Evolutionary conservation across 495 filamentous ascomycete genomes (phyloP).

Genomic region (Tricharina praecox): DNA sequence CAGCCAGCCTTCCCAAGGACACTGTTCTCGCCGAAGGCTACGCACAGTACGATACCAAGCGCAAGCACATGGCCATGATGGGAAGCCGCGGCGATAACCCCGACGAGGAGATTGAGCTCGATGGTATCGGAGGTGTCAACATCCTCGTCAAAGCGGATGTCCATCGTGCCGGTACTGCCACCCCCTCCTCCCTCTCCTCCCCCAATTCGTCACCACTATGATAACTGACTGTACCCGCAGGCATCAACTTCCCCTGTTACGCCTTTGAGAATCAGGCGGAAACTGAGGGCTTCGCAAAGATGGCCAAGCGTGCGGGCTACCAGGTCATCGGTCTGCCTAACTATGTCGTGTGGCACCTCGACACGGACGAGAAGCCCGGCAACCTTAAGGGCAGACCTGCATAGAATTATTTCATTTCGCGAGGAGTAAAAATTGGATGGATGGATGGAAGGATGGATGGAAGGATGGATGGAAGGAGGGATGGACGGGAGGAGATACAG

Average conservation of each 20-base stretch:
- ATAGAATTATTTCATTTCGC: too few relatives aligned
- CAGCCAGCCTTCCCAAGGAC: slow-evolving; percentile 55
- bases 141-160: slow-evolving; percentile 96
- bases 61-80: slow-evolving; percentile 69
- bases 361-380: slow-evolving; percentile 92
- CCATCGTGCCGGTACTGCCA: slow-evolving; percentile 62
- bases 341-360: slow-evolving; percentile 97
- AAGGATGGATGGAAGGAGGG: background rate
- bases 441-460: too few relatives aligned
- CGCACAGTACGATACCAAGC: slow-evolving; percentile 76
- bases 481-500: background rate
- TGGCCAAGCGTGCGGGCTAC: slow-evolving; percentile 95
- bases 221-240: slow-evolving; percentile 35
- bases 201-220: background rate
- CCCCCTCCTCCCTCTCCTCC: background rate
- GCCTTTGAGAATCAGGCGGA: slow-evolving; percentile 98
- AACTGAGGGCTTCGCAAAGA: slow-evolving; percentile 94
- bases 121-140: slow-evolving; percentile 93
- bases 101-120: slow-evolving; percentile 75
- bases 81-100: slow-evolving; percentile 85
- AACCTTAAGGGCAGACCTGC: slow-evolving; percentile 36
- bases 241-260: slow-evolving; percentile 94
- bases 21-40: slow-evolving; percentile 82
- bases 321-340: slow-evolving; percentile 84
- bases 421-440: too few relatives aligned